Base-by-base conservation (phyloP, 441 rosid genomes). In the Sinapis alba region DNA sequence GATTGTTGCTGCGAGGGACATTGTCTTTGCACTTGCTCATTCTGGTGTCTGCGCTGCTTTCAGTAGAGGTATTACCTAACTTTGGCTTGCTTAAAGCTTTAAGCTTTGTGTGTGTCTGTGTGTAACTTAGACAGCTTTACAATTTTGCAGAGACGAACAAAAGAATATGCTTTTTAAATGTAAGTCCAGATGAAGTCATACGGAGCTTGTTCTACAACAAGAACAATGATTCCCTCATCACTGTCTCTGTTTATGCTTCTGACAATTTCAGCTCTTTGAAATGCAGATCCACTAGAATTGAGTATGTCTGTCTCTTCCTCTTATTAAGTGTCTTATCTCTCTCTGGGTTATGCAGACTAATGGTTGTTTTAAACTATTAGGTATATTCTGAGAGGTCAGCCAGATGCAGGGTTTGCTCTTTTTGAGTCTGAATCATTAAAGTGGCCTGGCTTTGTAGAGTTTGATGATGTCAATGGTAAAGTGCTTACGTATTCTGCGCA, bases 1-100 rank as follows among this genome's bases (percentile, higher is more conserved):
- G 89, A 94, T 94, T 51, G 97, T 94, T 11, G 97, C 98, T 21
- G 97, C 98, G 16, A 89, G 88, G 12, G 97, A 89, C 80, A 94
- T 94, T 43, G 93, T 94, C 24, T 94, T 94, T 72, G 97, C 98
- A 12, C 98, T 94, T 78, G 91, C 94, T 6, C 98, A 92, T 79
- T 94, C 97, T 21, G 98, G 97, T 78, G 95, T 94, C 36, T 94
- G 98, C 47, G 97, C 97, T 1, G 98, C 97, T 58, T 94, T 94
- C 57, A 88, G 97, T 72, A 83, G 97, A 88, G 98, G 98, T 94
- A n/a, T n/a, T n/a, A n/a, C n/a, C n/a, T n/a, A n/a, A n/a, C n/a
- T n/a, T n/a, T n/a, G n/a, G n/a, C n/a, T n/a, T n/a, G 38, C 67
- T 58, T 45, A 0, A 9, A 1, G 4, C 27, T 28, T 28, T 34